Evolutionary conservation across 306 rosid species (phyloP).

Genomic region (Sicyos edulis): DNA sequence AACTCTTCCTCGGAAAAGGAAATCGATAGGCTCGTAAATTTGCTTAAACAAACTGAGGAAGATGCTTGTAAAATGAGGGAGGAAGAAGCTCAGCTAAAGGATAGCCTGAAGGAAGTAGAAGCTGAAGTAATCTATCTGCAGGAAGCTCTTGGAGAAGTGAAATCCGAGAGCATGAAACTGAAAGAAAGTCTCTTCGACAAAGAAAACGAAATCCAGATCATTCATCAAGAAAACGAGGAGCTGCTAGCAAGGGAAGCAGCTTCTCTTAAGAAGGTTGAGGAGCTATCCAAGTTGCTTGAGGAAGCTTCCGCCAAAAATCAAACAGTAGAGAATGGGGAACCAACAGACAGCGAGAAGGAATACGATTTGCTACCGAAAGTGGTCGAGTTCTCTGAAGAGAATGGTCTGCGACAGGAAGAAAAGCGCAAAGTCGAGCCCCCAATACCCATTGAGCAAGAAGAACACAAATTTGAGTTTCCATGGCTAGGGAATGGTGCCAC

Average conservation of each 20-base stretch:
- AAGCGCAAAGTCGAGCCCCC: constrained; percentile 43
- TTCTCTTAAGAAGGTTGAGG: constrained; percentile 57
- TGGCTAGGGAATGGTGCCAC: constrained; percentile 30
- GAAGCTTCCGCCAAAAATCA: constrained; percentile 57
- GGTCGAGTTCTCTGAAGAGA: constrained; percentile 94
- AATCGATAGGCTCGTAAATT: constrained; percentile 46
- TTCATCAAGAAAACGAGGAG: constrained; percentile 72
- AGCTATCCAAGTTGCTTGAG: constrained; percentile 69
- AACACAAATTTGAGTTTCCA: constrained; percentile 24
- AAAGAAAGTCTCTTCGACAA: constrained; percentile 73
- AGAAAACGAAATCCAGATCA: constrained; percentile 71
- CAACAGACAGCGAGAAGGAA: constrained; percentile 77
- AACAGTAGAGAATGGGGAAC: constrained; percentile 43
- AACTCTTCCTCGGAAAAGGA: constrained; percentile 62
- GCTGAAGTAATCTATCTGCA: constrained; percentile 84
- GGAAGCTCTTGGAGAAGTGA: constrained; percentile 70
- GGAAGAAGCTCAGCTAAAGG: constrained; percentile 74
- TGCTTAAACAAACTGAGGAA: constrained; percentile 64
- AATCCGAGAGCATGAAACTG: constrained; percentile 69
- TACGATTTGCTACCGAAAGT: constrained; percentile 85
- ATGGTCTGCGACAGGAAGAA: constrained; percentile 65
- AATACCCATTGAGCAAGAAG: constrained; percentile 36
- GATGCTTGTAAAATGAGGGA: constrained; percentile 54
- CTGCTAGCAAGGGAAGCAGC: constrained; percentile 57
- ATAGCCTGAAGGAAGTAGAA: constrained; percentile 79